Conservation (phyloP, 768 basidiomycete species). For the Boletus patriciae region DNA sequence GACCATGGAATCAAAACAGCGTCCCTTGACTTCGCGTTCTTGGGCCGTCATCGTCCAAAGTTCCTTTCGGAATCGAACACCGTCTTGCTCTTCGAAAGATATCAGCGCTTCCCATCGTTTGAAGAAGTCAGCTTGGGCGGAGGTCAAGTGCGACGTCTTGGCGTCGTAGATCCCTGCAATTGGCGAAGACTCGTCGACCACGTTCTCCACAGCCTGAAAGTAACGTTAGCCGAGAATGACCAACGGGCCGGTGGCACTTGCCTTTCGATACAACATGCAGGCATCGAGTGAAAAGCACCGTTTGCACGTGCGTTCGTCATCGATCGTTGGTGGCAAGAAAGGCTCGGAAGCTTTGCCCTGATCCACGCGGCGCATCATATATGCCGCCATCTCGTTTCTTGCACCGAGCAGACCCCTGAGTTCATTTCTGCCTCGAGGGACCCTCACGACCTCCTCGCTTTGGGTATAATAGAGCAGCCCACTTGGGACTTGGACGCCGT, state of each 20-base stretch:
- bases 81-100: constrained; percentile 83
- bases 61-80: constrained; percentile 82
- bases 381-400: constrained; percentile 82
- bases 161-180: constrained; percentile 68
- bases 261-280: constrained; percentile 95
- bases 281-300: constrained; percentile 80
- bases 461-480: constrained; percentile 96
- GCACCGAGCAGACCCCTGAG: constrained; percentile 76
- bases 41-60: constrained; percentile 87
- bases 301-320: constrained; percentile 75
- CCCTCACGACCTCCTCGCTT: constrained; percentile 80
- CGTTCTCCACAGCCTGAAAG: constrained; percentile 65
- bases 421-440: constrained; percentile 80
- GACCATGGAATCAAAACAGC: constrained; percentile 83
- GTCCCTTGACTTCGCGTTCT: constrained; percentile 76
- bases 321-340: constrained; percentile 86
- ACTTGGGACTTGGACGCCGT: constrained; percentile 73
- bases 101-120: constrained; percentile 87
- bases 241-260: constrained; percentile 24
- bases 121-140: constrained; percentile 73
- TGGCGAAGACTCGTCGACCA: constrained; percentile 50
- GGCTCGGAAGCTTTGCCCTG: constrained; percentile 38
- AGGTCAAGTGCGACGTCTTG: constrained; percentile 80
- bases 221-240: neutral
- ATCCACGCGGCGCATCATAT: constrained; percentile 57